Conservation (phyloP, 148 eudicot genomes). For the Heliosperma pusillum region DNA sequence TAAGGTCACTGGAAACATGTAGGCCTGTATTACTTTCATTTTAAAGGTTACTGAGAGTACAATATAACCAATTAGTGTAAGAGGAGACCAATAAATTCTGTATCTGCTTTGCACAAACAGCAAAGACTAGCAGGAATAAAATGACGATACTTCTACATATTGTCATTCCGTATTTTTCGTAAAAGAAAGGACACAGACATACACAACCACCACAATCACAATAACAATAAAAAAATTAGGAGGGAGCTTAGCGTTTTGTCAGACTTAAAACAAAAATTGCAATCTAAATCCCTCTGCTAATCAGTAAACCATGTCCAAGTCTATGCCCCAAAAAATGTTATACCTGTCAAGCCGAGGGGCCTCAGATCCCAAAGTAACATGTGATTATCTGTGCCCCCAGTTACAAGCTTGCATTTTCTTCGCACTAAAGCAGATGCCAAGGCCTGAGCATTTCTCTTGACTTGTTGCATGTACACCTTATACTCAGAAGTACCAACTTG, state of each 20-base stretch:
- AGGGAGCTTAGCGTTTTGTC: not conserved
- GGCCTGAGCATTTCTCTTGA: slow-evolving; percentile 82
- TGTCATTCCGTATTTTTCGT: not conserved
- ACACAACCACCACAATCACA: not conserved
- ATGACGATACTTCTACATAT: not conserved
- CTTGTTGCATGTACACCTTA: slow-evolving; percentile 85
- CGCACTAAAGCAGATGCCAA: slow-evolving; percentile 60
- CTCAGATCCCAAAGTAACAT: slow-evolving; percentile 89
- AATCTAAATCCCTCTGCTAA: not conserved
- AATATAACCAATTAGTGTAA: not conserved
- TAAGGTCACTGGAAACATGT: not conserved
- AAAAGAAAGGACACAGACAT: not conserved
- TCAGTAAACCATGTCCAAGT: not conserved
- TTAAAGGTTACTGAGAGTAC: not conserved
- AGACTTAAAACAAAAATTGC: not conserved
- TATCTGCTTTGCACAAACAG: not conserved
- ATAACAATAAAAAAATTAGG: not conserved
- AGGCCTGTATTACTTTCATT: not conserved
- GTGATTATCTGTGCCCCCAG: slow-evolving; percentile 97
- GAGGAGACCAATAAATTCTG: not conserved
- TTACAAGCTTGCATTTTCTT: slow-evolving; percentile 69
- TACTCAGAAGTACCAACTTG: slow-evolving; percentile 80
- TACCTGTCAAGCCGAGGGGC: slow-evolving; percentile 73
- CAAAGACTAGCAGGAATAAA: not conserved
- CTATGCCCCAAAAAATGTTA: not conserved